Base-by-base conservation (phyloP, 108 stramenopile genomes). In the Nitzschia sp. region DNA sequence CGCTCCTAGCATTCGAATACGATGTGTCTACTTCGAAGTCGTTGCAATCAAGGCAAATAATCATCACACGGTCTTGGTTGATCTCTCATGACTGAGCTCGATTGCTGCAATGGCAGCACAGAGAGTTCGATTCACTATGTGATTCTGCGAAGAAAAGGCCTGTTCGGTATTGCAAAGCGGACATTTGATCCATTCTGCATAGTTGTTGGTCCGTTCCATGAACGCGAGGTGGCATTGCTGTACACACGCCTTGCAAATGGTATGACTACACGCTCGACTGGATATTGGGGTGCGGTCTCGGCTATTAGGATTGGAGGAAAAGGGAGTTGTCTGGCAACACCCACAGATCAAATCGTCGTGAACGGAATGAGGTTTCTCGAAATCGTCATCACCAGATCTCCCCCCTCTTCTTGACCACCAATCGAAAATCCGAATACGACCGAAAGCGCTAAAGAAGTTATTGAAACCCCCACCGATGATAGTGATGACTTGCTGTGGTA, bases 241-340 rank as follows among this genome's bases (percentile, higher is more conserved):
- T 6, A 69, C 68, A 33, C 68, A 69, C 15, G 55, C 46, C 31
- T 54, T 69, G 57, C 68, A 69, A 58, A 69, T 69, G 30, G 56
- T 69, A 26, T 69, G 68, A 19, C 29, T 36, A 25, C 68, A 69
- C n/a, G 30, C 28, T 21, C 56, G 38, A 58, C 68, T 69, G 4
- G 68, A 69, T 9, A 69, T 33, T 19, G 68, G 68, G 1, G 56
- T 45, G 22, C 56, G 44, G 1, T 46, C 56, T 1, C 35, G 56
- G 38, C 35, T 13, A 34, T 58, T 69, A 28, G 56, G 56, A 47
- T 69, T 34, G 21, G 68, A 57, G 0, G 68, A 69, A 46, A 69
- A 69, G 5, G 17, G 9, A 21, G 35, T 58, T 22, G 46, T 54
- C 47, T 69, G 68, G 31, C 68, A 69, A 30, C 68, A 69, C 0